These are phyloP conservation scores for Scleroderma citrinum DNA, from an alignment of 768 basidiomycete species.

Conservation along the genomic window DNA sequence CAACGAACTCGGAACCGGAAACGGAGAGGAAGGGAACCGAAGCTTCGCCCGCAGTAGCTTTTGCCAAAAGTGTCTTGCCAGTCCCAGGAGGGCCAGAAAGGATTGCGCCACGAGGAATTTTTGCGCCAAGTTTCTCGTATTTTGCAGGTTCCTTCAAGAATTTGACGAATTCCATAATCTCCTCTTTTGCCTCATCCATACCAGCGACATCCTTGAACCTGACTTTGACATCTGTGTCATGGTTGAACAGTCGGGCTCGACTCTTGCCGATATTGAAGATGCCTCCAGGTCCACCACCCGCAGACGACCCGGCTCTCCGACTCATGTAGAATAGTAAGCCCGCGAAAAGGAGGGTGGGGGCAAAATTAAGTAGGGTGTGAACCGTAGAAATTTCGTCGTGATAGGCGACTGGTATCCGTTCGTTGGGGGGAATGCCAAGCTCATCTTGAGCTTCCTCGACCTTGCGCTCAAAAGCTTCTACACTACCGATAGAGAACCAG, in stretches of 20 bases:
- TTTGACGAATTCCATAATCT: conserved; percentile 99
- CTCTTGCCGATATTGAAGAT: conserved; percentile 98
- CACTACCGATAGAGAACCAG: conserved; percentile 95
- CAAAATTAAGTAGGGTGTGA: conserved; percentile 80
- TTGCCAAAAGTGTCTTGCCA: conserved; percentile 95
- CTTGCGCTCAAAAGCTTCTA: conserved; percentile 94
- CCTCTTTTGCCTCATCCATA: conserved; percentile 99
- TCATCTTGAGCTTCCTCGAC: conserved; percentile 91
- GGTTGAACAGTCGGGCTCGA: conserved; percentile 90
- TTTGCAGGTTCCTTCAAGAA: conserved; percentile 94
- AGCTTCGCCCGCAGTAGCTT: conserved; percentile 98
- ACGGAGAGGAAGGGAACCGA: conserved; percentile 97
- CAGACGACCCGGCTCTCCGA: conserved; percentile 55
- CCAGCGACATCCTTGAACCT: conserved; percentile 97
- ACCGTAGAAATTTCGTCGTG: conserved; percentile 88
- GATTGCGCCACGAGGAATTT: conserved; percentile 94
- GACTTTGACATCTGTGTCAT: conserved; percentile 89
- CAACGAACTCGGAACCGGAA: conserved; percentile 98
- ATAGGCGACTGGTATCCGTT: conserved; percentile 96
- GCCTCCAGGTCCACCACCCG: conserved; percentile 68
- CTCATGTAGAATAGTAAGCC: conserved; percentile 89
- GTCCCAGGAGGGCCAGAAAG: conserved; percentile 96
- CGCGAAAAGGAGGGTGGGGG: conserved; percentile 88
- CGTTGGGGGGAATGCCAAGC: conserved; percentile 84
- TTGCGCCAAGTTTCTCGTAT: conserved; percentile 95